phyloP scores from a whole-genome alignment of 768 basidiomycete species.

The Holtermannia corniformis region DNA sequence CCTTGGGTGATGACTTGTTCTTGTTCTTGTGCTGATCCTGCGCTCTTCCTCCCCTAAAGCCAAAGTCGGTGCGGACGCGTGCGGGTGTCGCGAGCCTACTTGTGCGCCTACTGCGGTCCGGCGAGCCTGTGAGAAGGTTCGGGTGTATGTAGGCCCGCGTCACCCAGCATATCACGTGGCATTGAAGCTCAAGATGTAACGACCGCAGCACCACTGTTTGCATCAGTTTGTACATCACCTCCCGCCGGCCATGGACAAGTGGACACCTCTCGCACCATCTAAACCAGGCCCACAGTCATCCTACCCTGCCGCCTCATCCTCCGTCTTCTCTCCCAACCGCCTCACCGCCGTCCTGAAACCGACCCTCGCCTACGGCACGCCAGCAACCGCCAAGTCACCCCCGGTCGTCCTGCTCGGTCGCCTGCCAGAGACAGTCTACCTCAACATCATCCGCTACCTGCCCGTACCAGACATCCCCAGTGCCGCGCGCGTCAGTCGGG shows the following conservation, averaged over 20 bases:
- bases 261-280: conserved; percentile 70
- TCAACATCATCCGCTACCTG: conserved; percentile 61
- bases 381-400: conserved; percentile 13
- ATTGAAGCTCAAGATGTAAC: too few relatives aligned
- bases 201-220: too few relatives aligned
- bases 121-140: too few relatives aligned
- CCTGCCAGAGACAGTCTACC: conserved; percentile 67
- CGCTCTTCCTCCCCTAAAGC: too few relatives aligned
- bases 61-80: too few relatives aligned
- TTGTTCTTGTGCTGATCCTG: too few relatives aligned
- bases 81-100: too few relatives aligned
- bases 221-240: too few relatives aligned
- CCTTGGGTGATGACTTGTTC: too few relatives aligned
- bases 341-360: conserved; percentile 39
- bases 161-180: too few relatives aligned
- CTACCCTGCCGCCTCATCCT: conserved; percentile 4
- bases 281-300: conserved; percentile 41
- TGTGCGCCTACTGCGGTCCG: too few relatives aligned
- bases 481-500: conserved; percentile 59
- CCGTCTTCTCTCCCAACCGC: conserved; percentile 26
- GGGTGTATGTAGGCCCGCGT: too few relatives aligned
- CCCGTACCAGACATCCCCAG: conserved; percentile 71
- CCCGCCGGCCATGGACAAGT: conserved; percentile 83
- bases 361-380: conserved; percentile 22
- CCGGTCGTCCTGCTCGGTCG: conserved; percentile 70